Base-by-base conservation (phyloP, 768 basidiomycete species). In the Kwoniella dendrophila region DNA sequence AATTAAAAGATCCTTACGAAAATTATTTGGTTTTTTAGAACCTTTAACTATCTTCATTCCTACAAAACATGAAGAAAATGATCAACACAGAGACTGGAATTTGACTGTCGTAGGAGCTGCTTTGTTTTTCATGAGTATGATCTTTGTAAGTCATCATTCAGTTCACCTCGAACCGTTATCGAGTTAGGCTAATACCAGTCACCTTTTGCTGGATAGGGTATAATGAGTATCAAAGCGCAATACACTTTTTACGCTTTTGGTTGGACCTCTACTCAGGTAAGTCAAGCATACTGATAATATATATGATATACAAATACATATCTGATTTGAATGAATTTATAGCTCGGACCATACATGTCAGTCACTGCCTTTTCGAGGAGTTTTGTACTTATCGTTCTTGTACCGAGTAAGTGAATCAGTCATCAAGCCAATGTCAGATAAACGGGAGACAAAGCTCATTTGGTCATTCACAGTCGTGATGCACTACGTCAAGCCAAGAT, bases 11-110 rank as follows among this genome's bases (percentile, higher is more conserved):
- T 56, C 50, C 49, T 76, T 81, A 62, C 70, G 75, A n/a, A 79
- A 80, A 27, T 73, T 80, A 11, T 63, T 80, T 8, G 81, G 82
- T 0, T 81, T 90, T 54, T 59, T 90, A 26, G 81, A 83, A 7
- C 90, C 91, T 0, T 83, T 92, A 36, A 81, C 83, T 0, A 83
- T 90, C 71, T 89, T 92, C 72, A 40, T 84, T 27, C 90, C 90
- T 14, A 81, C 82, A 52, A 80, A 79, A 22, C n/a, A n/a, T n/a
- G 44, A 68, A 60, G 67, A 68, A 20, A 66, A 70, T 77, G 68
- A 75, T 75, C 18, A 73, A 16, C 80, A 81, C 51, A 85, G 79
- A 68, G 90, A 90, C 71, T 92, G 86, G 83, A 90, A 87, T 72
- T 80, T 94, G 74, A 87, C 87, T 2, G 81, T 86, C 59, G 78